Conservation (phyloP, 129 eudicot genomes). For the Lactuca sativa region DNA sequence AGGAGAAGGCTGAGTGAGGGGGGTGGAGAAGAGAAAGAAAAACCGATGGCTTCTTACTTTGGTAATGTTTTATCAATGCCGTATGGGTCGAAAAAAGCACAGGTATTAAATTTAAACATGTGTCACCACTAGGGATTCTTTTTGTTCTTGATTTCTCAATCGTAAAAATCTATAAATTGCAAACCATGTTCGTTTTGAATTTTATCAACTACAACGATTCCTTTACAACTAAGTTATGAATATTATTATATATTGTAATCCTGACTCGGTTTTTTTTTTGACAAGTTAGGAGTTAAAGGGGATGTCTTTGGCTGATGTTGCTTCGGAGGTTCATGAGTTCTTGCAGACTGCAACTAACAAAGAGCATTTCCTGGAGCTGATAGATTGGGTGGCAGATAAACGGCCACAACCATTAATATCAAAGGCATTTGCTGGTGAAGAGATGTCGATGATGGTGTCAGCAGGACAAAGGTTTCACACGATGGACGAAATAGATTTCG, state of each 20-base stretch:
- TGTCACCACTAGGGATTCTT: too few relatives aligned
- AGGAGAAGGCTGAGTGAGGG: slow-evolving; percentile 34
- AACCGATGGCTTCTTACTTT: slow-evolving; percentile 4
- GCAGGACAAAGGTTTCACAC: slow-evolving; percentile 44
- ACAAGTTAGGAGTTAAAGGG: slow-evolving; percentile 22
- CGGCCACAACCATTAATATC: slow-evolving; percentile 45
- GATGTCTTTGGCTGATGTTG: slow-evolving; percentile 36
- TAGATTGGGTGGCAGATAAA: slow-evolving; percentile 67
- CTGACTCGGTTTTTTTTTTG: too few relatives aligned
- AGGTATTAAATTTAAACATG: neutral
- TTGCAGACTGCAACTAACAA: slow-evolving; percentile 32
- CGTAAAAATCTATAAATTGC: too few relatives aligned
- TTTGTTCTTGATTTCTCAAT: too few relatives aligned
- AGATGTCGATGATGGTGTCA: slow-evolving; percentile 49
- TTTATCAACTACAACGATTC: too few relatives aligned
- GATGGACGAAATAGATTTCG: slow-evolving; percentile 47
- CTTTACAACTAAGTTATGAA: too few relatives aligned
- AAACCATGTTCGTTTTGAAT: too few relatives aligned
- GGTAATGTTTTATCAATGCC: slow-evolving; percentile 57
- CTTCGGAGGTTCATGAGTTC: slow-evolving; percentile 39
- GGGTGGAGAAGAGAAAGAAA: slow-evolving; percentile 21
- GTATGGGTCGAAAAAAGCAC: slow-evolving; percentile 25
- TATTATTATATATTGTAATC: too few relatives aligned
- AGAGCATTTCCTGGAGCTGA: slow-evolving; percentile 55
- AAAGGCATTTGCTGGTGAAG: neutral